A percentile compares a stretch with the other conserved stretches of the same genome.
Conservation (phyloP, 805 yeast genomes). For the Ogataea populi-albae region DNA sequence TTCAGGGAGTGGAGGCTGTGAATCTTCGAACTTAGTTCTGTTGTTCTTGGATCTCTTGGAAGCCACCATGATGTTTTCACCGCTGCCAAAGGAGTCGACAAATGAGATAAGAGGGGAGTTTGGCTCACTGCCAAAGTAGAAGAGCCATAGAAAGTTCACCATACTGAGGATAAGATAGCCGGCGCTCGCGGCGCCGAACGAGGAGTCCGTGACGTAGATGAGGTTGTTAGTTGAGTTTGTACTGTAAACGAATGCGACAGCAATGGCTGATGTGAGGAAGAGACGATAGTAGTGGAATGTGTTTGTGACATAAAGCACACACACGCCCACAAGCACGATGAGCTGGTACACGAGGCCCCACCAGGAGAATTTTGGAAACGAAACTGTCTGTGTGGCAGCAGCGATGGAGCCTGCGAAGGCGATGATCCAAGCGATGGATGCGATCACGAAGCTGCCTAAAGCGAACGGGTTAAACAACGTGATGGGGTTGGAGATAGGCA, state of each 20-base stretch:
- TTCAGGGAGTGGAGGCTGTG: slow-evolving; percentile 11
- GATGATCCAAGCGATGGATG: slow-evolving; percentile 78
- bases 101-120: slow-evolving; percentile 83
- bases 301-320: slow-evolving; percentile 55
- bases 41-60: slow-evolving; percentile 16
- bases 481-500: slow-evolving; percentile 20
- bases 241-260: slow-evolving; percentile 78
- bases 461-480: slow-evolving; percentile 67
- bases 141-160: slow-evolving; percentile 78
- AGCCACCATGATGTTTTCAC: slow-evolving; percentile 26
- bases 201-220: slow-evolving; percentile 64
- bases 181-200: slow-evolving; percentile 84
- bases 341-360: slow-evolving; percentile 91
- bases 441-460: slow-evolving; percentile 71
- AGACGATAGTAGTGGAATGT: slow-evolving; percentile 66
- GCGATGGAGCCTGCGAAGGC: slow-evolving; percentile 86
- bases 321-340: slow-evolving; percentile 50
- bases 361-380: slow-evolving; percentile 87
- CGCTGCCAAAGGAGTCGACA: slow-evolving; percentile 75
- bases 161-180: slow-evolving; percentile 84
- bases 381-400: slow-evolving; percentile 34
- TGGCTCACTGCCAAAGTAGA: slow-evolving; percentile 87
- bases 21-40: slow-evolving; percentile 7
- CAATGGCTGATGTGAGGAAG: slow-evolving; percentile 52
- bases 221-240: slow-evolving; percentile 80